These are phyloP conservation scores for Pichia sp. DNA, from an alignment of 1,139 yeast species.

Conservation along the genomic window DNA sequence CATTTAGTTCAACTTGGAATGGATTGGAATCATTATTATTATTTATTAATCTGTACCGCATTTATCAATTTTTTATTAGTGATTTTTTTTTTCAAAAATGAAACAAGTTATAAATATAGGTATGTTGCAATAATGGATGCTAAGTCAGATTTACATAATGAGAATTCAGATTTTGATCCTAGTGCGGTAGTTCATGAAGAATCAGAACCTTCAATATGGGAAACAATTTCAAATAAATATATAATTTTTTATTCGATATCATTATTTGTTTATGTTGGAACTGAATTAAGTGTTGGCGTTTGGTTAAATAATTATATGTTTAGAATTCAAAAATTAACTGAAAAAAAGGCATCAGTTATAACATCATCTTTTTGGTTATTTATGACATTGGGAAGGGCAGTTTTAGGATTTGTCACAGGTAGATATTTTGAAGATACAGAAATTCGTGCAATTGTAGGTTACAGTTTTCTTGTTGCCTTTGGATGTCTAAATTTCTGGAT, in stretches of 20 bases:
- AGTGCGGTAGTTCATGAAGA: constrained; percentile 11
- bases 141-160: not conserved
- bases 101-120: constrained; percentile 49
- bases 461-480: constrained; percentile 27
- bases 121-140: constrained; percentile 34
- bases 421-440: constrained; percentile 42
- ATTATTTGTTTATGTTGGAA: constrained; percentile 58
- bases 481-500: constrained; percentile 22
- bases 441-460: constrained; percentile 41
- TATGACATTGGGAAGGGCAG: constrained; percentile 54
- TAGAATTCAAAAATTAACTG: constrained; percentile 42
- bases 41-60: constrained; percentile 32
- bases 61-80: constrained; percentile 24
- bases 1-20: constrained; percentile 24
- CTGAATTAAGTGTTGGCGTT: constrained; percentile 62
- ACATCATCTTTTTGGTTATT: constrained; percentile 65
- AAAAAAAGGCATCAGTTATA: constrained; percentile 47
- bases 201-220: constrained; percentile 24
- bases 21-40: constrained; percentile 44
- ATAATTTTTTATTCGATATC: constrained; percentile 44
- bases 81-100: constrained; percentile 39
- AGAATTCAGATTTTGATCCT: not conserved
- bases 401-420: constrained; percentile 56
- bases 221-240: constrained; percentile 37
- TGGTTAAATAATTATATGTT: constrained; percentile 59